Percentiles rank a stretch among this genome's conserved stretches.
These are phyloP conservation scores for Pleurotus djamor DNA, from an alignment of 768 basidiomycete species.

Conservation along the genomic window DNA sequence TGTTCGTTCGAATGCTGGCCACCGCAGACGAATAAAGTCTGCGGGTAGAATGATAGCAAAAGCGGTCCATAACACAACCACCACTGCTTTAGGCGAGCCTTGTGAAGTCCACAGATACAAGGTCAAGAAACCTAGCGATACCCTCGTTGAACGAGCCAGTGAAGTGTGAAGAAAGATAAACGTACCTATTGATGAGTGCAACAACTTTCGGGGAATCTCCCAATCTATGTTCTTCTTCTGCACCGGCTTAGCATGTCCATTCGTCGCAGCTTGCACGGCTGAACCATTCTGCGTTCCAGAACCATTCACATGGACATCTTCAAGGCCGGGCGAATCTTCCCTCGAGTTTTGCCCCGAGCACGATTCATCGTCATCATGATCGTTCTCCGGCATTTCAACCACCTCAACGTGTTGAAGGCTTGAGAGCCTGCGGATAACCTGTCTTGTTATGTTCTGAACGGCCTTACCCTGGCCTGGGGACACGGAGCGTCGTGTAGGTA, in stretches of 20 bases:
- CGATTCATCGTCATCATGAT: constrained; percentile 23
- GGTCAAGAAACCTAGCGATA: constrained; percentile 35
- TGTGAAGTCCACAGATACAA: constrained; percentile 37
- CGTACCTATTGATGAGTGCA: constrained; percentile 89
- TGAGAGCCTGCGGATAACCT: constrained; percentile 46
- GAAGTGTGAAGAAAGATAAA: constrained; percentile 10
- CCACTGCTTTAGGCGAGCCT: constrained; percentile 66
- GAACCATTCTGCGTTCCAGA: constrained; percentile 12
- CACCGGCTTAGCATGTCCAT: constrained; percentile 5
- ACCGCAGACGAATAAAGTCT: constrained; percentile 73
- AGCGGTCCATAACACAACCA: constrained; percentile 61
- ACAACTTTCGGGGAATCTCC: constrained; percentile 86
- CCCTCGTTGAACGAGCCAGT: neutral
- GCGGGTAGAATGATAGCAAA: constrained; percentile 69
- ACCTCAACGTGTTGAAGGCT: constrained; percentile 31
- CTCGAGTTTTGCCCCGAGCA: constrained; percentile 12
- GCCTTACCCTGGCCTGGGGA: constrained; percentile 36
- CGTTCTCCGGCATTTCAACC: constrained; percentile 26
- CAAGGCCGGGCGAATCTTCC: constrained; percentile 7
- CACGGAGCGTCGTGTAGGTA: constrained; percentile 20
- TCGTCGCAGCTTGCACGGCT: constrained; percentile 1
- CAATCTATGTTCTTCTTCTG: constrained; percentile 58
- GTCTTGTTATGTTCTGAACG: constrained; percentile 44
- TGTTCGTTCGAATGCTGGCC: constrained; percentile 57
- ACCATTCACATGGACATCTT: constrained; percentile 19